phyloP scores from a whole-genome alignment of 2,329 filamentous ascomycete genomes.

The Claviceps arundinis region DNA sequence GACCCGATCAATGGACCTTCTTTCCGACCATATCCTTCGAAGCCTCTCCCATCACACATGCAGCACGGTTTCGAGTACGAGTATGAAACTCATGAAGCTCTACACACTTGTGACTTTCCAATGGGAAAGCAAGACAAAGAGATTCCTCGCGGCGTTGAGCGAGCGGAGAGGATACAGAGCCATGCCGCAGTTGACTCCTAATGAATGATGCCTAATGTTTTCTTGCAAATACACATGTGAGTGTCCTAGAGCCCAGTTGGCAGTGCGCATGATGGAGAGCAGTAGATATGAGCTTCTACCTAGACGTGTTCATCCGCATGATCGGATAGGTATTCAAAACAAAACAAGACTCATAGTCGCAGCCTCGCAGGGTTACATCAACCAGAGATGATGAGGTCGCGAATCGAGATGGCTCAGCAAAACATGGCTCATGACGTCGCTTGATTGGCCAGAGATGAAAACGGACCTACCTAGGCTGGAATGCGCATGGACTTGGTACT shows the following conservation, averaged over 20 bases:
- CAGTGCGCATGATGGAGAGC: too few relatives aligned
- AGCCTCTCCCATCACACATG: constrained; percentile 38
- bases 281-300: too few relatives aligned
- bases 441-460: not conserved
- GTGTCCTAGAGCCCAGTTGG: too few relatives aligned
- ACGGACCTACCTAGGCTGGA: not conserved
- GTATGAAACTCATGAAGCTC: too few relatives aligned
- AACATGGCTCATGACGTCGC: too few relatives aligned
- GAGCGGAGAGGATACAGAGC: not conserved
- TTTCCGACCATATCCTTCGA: constrained; percentile 35
- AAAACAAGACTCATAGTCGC: not conserved
- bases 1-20: constrained; percentile 33
- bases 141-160: not conserved
- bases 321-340: too few relatives aligned
- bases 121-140: not conserved
- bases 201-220: not conserved
- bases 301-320: too few relatives aligned
- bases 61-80: constrained; percentile 9
- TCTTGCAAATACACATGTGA: too few relatives aligned
- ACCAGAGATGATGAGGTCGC: too few relatives aligned
- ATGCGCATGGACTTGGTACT: too few relatives aligned
- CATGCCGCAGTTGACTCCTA: not conserved
- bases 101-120: not conserved
- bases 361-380: not conserved
- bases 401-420: too few relatives aligned